A percentile compares a stretch with the other conserved stretches of the same genome.
These are phyloP conservation scores for Fusarium proliferatum DNA, from an alignment of 2,329 filamentous ascomycete species.

Conservation along the genomic window DNA sequence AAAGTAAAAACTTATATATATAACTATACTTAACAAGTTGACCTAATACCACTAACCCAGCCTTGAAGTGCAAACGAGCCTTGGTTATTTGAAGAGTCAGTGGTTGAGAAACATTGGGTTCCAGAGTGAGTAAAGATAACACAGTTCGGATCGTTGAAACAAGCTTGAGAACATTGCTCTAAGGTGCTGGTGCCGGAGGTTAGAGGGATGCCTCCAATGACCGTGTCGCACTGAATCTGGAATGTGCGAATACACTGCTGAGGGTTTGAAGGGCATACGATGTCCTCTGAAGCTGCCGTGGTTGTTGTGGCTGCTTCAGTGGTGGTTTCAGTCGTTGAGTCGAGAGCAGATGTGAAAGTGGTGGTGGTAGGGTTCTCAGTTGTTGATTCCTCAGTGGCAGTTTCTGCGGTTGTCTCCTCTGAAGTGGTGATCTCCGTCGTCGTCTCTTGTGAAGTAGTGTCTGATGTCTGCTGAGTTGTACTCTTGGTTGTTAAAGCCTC, in stretches of 20 bases:
- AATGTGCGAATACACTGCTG: background rate
- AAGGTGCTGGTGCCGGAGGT: accelerated
- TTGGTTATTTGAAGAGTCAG: accelerated
- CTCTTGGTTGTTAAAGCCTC: background rate
- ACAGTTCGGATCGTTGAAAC: background rate
- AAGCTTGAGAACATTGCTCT: background rate
- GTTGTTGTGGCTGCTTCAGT: background rate
- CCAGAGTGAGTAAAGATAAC: background rate
- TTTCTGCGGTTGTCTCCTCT: background rate
- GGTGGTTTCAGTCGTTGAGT: background rate
- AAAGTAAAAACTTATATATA: no score
- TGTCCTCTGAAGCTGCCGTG: background rate
- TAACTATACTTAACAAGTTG: background rate
- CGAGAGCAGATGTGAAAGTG: background rate
- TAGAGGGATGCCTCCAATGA: background rate
- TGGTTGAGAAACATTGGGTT: background rate
- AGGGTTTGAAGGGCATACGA: background rate
- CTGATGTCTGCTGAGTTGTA: background rate
- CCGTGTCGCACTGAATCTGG: background rate
- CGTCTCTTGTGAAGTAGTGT: background rate
- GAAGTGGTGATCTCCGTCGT: background rate
- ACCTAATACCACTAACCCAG: background rate
- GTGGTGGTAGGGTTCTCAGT: background rate
- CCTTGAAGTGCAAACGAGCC: accelerated
- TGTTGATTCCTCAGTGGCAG: background rate